phyloP scores from a whole-genome alignment of 345 rosid species.

The Brassica nigra region DNA sequence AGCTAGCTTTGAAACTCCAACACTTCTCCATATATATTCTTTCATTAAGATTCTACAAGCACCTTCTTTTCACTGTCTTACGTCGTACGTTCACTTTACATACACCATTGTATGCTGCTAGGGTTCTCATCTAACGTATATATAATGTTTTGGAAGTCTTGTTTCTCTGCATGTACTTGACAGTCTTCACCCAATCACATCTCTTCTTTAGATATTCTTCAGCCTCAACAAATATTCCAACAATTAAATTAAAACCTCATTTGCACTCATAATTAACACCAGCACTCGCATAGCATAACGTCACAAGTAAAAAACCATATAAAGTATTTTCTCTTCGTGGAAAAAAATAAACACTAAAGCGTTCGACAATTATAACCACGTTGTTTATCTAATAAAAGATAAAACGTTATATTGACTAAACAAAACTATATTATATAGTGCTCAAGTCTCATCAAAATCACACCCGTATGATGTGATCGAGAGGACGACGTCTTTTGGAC shows the following conservation, averaged over 20 bases:
- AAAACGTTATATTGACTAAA: not conserved
- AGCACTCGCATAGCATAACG: no score
- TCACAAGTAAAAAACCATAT: constrained; percentile 34
- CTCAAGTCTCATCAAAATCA: constrained; percentile 30
- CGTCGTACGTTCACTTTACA: constrained; percentile 36
- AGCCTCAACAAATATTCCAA: constrained; percentile 31
- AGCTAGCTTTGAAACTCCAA: constrained; percentile 29
- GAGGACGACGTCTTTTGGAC: constrained; percentile 69
- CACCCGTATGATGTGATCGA: constrained; percentile 61
- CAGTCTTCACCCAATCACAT: constrained; percentile 29
- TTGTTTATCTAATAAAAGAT: not conserved
- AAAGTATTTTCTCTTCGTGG: not conserved
- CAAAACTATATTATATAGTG: constrained; percentile 11
- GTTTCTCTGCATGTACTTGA: constrained; percentile 10
- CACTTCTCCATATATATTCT: constrained; percentile 29
- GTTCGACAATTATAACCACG: constrained; percentile 18
- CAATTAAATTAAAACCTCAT: not conserved
- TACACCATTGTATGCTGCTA: constrained; percentile 25
- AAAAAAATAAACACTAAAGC: constrained; percentile 6
- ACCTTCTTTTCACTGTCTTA: constrained; percentile 34
- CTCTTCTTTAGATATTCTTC: constrained; percentile 30
- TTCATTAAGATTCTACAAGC: constrained; percentile 36
- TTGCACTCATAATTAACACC: constrained; percentile 12
- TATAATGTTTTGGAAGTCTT: constrained; percentile 8
- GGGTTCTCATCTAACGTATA: not conserved